Conservation (phyloP, 768 basidiomycete genomes). For the Leccinum fibrillosum region DNA sequence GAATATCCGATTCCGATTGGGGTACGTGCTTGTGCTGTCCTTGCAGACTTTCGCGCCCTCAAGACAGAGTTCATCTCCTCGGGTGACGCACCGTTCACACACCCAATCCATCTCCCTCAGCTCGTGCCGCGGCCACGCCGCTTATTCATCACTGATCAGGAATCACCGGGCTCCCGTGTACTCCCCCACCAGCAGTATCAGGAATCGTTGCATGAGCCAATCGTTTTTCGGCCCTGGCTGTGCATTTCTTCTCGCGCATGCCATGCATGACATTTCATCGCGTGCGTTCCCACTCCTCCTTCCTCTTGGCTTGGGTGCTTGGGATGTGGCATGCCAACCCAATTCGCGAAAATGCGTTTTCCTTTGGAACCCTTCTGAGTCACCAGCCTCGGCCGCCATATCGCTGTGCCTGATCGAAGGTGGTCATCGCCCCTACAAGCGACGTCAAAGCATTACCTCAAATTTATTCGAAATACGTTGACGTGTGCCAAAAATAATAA, state of each 20-base stretch:
- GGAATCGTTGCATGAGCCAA: conserved; percentile 4
- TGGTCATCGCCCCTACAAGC: conserved; percentile 14
- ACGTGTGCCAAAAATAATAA: conserved; percentile 32
- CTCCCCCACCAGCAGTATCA: conserved; percentile 6
- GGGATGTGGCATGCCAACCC: neutral
- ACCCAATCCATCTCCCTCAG: neutral
- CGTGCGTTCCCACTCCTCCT: neutral
- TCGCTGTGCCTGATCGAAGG: conserved; percentile 28
- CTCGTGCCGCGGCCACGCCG: neutral
- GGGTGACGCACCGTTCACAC: conserved; percentile 14
- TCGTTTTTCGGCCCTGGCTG: neutral
- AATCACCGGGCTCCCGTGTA: conserved; percentile 19
- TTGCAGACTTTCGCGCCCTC: neutral
- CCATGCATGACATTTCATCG: neutral
- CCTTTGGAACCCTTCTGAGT: conserved; percentile 2
- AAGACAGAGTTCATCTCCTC: conserved; percentile 17
- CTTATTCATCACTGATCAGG: conserved; percentile 11
- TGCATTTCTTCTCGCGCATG: conserved; percentile 1
- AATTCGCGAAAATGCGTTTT: neutral
- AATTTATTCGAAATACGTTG: conserved; percentile 16
- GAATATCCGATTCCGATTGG: conserved; percentile 2
- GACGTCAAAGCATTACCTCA: conserved; percentile 27
- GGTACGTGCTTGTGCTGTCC: neutral
- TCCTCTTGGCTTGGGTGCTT: neutral
- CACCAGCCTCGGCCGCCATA: conserved; percentile 1